Evolutionary conservation across 495 filamentous ascomycete species (phyloP).

Genomic region (Monascus purpureus): DNA sequence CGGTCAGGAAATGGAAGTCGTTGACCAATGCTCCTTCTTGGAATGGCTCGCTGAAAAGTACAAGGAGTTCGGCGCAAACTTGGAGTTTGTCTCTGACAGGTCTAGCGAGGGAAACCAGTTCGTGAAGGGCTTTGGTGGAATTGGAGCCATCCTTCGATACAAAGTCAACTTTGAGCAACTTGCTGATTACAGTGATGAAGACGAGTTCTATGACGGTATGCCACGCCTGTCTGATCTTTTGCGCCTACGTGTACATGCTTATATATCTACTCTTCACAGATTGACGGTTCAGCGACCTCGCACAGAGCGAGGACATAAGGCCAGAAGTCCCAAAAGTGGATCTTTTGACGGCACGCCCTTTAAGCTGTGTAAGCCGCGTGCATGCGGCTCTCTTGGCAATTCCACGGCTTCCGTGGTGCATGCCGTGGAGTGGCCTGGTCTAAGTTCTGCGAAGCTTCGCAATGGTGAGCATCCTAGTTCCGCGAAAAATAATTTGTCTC

Average conservation of each 20-base stretch:
- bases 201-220: constrained; percentile 94
- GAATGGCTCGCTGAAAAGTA: constrained; percentile 98
- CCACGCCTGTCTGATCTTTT: constrained; percentile 3
- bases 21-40: constrained; percentile 76
- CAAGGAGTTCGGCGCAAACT: constrained; percentile 89
- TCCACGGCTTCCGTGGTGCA: constrained; percentile 21
- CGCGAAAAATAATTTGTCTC: too few species aligned
- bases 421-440: constrained; percentile 16
- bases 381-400: constrained; percentile 23
- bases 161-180: constrained; percentile 99
- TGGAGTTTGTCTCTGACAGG: constrained; percentile 95
- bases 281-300: constrained; percentile 92
- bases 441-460: constrained; percentile 23
- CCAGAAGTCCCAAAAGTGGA: constrained; percentile 54
- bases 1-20: constrained; percentile 89
- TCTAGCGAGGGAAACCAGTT: constrained; percentile 98
- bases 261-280: constrained; percentile 33
- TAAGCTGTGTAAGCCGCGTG: constrained; percentile 23
- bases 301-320: constrained; percentile 69
- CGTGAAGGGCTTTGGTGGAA: constrained; percentile 97
- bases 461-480: constrained; percentile 16
- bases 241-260: constrained; percentile 5
- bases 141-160: constrained; percentile 93
- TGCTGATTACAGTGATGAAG: constrained; percentile 86
- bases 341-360: constrained; percentile 46